Evolutionary conservation across 441 rosid genomes (phyloP), one percentile per base, ranked within the genome.

Genomic region (Gossypium lobatum): DNA sequence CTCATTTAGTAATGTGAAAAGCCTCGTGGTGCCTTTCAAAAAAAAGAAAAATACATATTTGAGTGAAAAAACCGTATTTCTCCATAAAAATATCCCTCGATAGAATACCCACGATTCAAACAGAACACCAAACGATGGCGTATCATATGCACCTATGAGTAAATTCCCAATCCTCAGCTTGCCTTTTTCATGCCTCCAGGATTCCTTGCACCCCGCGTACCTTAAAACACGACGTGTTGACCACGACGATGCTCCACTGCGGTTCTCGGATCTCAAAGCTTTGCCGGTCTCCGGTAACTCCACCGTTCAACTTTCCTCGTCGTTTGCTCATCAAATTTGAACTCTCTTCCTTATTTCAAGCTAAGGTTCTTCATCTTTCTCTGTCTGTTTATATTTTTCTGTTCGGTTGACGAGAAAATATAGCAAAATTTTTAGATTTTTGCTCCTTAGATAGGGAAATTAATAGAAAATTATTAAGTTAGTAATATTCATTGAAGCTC

Each of bases 331-430:
- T 48, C 77, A 73, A 75, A 2, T 75, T 60, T 66, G 62, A 67
- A 4, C 46, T 67, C 74, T 79, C 74, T 5, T 83, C 83, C 69
- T 23, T 59, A 7, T 64, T 78, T 67, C 68, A 58, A 13, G 26
- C 78, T 31, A 68, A 71, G 85, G 87, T 82, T 26, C 70, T 28
- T 70, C 18, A 1, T 45, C 6, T 4, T 26, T 14, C 5, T 14
- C 6, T 13, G 13, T 42, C 48, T 42, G 4, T 7, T 70, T 18
- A 45, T 17, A 13, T 39, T 55, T 18, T 58, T 6, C 63, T 26
- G 64, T 45, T 70, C 60, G 77, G 23, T 39, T 75, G 1, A 74
- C 64, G 18, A 58, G 75, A 59, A 74, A 45, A 74, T 50, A 50
- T 13, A 60, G 21, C 26, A n/a, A 74, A 57, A 20, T 9, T 68